These are phyloP conservation scores for Penicillium hesseltinei DNA, from an alignment of 2,329 filamentous ascomycete species.

Conservation along the genomic window DNA sequence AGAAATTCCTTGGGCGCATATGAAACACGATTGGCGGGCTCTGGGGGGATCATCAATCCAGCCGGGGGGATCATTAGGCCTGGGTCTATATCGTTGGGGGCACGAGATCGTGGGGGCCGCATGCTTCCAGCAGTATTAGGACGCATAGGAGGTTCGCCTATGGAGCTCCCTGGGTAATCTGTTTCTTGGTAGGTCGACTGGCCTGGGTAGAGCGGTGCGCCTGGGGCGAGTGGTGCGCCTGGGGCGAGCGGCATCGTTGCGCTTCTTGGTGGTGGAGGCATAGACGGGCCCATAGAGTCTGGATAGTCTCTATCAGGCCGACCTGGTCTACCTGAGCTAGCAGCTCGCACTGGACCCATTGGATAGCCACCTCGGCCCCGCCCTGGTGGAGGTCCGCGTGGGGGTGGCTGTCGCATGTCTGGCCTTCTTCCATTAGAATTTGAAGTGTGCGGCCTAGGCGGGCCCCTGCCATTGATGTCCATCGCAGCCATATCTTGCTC, in stretches of 20 bases:
- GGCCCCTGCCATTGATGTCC: constrained; percentile 35
- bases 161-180: constrained; percentile 15
- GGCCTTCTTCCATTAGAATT: constrained; percentile 34
- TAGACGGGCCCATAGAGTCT: constrained; percentile 27
- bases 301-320: constrained; percentile 28
- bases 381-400: constrained; percentile 25
- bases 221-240: constrained; percentile 14
- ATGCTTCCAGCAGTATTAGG: constrained; percentile 29
- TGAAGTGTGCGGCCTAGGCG: constrained; percentile 42
- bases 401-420: constrained; percentile 28
- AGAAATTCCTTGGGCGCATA: constrained; percentile 43
- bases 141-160: constrained; percentile 22
- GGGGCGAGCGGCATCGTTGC: constrained; percentile 37
- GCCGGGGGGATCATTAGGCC: constrained; percentile 14
- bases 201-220: constrained; percentile 30
- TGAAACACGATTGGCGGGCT: constrained; percentile 22
- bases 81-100: constrained; percentile 24
- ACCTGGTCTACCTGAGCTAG: constrained; percentile 26
- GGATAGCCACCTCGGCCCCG: constrained; percentile 25
- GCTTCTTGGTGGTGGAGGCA: constrained; percentile 35
- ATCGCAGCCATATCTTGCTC: constrained; percentile 43
- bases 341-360: constrained; percentile 27
- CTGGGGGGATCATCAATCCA: constrained; percentile 20
- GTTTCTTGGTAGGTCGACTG: constrained; percentile 36
- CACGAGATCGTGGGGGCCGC: constrained; percentile 23